Percentiles rank a stretch among this genome's conserved stretches.
phyloP scores from a whole-genome alignment of 1,284 basidiomycete species.

The Boletus mariae region DNA sequence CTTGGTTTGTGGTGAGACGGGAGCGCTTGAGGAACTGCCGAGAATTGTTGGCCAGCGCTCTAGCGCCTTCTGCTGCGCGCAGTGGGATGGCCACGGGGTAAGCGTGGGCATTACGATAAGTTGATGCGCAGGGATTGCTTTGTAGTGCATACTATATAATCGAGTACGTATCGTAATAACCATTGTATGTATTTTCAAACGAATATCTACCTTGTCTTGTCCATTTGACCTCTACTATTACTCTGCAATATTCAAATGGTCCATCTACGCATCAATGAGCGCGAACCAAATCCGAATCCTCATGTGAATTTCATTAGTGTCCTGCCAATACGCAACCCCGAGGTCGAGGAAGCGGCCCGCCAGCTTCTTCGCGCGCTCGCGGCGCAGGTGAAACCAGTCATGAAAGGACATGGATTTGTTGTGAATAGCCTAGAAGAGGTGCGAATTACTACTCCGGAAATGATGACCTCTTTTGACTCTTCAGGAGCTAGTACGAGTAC shows the following conservation, averaged over 20 bases:
- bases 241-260: constrained; percentile 50
- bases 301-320: constrained; percentile 71
- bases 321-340: constrained; percentile 41
- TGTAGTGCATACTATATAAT: background rate
- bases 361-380: constrained; percentile 72
- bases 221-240: background rate
- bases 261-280: constrained; percentile 65
- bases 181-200: background rate
- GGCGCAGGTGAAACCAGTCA: constrained; percentile 75
- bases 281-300: constrained; percentile 68
- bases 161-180: background rate
- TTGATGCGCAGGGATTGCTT: constrained; percentile 1
- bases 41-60: constrained; percentile 58
- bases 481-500: constrained; percentile 55
- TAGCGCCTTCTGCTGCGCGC: constrained; percentile 32
- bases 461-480: background rate
- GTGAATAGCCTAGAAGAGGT: constrained; percentile 82
- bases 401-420: constrained; percentile 71
- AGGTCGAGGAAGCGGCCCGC: constrained; percentile 49
- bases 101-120: constrained; percentile 20
- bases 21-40: constrained; percentile 68
- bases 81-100: constrained; percentile 21
- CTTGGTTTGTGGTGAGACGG: no score
- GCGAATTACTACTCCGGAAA: constrained; percentile 13
- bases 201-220: no score